Percentiles rank a stretch among this genome's conserved stretches.
These are phyloP conservation scores for Tetrastigma voinierianum DNA, from an alignment of 164 flowering plant species.

Conservation along the genomic window DNA sequence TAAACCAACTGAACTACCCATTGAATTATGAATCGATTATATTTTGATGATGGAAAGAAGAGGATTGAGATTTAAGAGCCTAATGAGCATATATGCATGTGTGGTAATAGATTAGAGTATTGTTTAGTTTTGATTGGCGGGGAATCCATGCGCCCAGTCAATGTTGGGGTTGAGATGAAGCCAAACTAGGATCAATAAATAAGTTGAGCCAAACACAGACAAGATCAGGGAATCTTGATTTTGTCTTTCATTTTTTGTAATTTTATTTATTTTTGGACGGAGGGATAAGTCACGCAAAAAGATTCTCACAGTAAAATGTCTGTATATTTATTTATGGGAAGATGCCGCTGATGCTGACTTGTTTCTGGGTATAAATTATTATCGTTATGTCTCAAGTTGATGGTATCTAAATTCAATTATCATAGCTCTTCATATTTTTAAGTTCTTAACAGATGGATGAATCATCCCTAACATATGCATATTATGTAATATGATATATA, in stretches of 20 bases:
- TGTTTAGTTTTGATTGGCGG: background rate
- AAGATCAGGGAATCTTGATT: slow-evolving; percentile 21
- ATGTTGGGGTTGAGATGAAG: slow-evolving; percentile 5
- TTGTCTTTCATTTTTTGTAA: slow-evolving; percentile 8
- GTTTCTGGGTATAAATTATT: background rate
- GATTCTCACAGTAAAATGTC: background rate
- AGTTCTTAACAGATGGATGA: too few species aligned
- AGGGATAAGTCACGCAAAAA: background rate
- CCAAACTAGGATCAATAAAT: background rate
- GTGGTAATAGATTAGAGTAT: background rate
- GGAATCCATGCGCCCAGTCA: slow-evolving; percentile 13
- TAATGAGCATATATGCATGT: background rate
- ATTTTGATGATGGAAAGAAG: too few species aligned
- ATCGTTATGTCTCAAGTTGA: slow-evolving; percentile 2
- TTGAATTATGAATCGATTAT: too few species aligned
- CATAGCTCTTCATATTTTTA: too few species aligned
- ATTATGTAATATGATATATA: too few species aligned
- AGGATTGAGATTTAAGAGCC: too few species aligned
- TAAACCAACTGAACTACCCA: too few species aligned
- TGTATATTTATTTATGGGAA: background rate
- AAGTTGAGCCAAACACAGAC: slow-evolving; percentile 4
- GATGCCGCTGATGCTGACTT: slow-evolving; percentile 7
- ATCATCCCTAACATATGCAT: too few species aligned
- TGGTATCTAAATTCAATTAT: background rate
- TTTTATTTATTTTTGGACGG: background rate